Evolutionary conservation across 208 protist species (phyloP), one percentile per base, ranked within the genome.

Genomic region (Wallacemonas sp.): DNA sequence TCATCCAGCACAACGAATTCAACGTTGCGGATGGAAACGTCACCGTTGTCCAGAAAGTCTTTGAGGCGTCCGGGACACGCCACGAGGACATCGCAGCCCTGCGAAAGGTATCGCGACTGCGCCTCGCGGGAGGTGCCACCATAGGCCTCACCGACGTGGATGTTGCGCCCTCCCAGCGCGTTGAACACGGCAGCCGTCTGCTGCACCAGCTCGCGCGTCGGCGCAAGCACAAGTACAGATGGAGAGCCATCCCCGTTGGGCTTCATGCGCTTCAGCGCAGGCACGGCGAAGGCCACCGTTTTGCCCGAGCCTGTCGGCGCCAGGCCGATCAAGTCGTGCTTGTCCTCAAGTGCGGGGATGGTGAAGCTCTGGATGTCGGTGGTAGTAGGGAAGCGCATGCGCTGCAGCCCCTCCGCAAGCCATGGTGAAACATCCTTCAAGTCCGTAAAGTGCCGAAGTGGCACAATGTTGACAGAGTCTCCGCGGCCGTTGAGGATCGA

Each of bases 1-100:
- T 99, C 99, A 81, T 99, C 99, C 79, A 99, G 99, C 3, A 99
- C 98, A 1, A 99, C 63, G 64, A 98, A 98, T 50, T 97, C 81
- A 18, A 99, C 57, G 25, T 85, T 61, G 22, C 70, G 66, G 25
- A 99, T 77, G 20, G 72, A 83, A 36, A 99, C 81, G 26, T 84
- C 85, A 11, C 93, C 94, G 50, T 86, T 85, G 42, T 98, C 84
- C 7, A 98, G 67, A 67, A 98, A 92, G 81, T 99, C 98, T 29
- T 96, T 81, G 31, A 99, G 80, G 29, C 99, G 95, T 12, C 99
- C 99, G 5, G 99, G 99, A 26, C 98, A 99, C 0, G 98, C 98
- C 45, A 99, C 93, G 38, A 99, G 73, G 28, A 89, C 89, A 39
- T 96, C 91, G 42, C 91, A 96, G 20, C 91, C 91, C 46, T 57